Base-by-base conservation (phyloP, 2,329 filamentous ascomycete species). In the Apiospora pterosperma region DNA sequence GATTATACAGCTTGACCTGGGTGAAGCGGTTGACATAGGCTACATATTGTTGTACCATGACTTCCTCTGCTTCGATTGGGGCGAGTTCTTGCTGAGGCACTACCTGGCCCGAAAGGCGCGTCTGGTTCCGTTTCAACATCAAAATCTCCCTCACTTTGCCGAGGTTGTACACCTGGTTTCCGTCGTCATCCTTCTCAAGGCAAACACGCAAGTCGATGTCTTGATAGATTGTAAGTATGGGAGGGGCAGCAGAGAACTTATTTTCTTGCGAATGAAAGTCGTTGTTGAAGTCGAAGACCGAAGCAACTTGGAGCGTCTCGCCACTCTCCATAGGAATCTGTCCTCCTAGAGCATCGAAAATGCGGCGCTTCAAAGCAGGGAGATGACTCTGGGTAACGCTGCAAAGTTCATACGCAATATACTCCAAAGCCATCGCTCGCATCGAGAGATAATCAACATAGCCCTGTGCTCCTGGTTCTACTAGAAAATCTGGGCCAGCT, bases 351-450 rank as follows among this genome's bases (percentile, higher is more conserved):
- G 92, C 87, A 66, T 89, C 87, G 59, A 89, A 87, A 5, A 92
- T 86, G 7, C 88, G 84, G 64, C 88, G 81, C 74, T 92, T 92
- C 62, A 91, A 80, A 36, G 89, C 88, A 3, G 92, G 90, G 68
- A 90, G 88, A 60, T 88, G 85, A 65, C 88, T 85, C 67, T 90
- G 89, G 1, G 90, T 87, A 39, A 93, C 88, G 65, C 90, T 86
- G 70, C 93, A 92, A 41, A 99, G 85, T 75, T 98, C 95, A 66
- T 92, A 89, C 16, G 92, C 90, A 38, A 93, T 88, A 73, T 97
- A 98, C 72, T 96, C 92, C 67, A 96, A 86, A 42, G 92, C 85
- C 71, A 92, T 87, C 62, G 92, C 89, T 64, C 96, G 88, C 65
- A 92, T 85, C 14, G 87, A 84, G 58, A 99, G 82, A 74, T 96